Percentiles rank a stretch among this genome's conserved stretches.
Conservation (phyloP, 2,329 filamentous ascomycete species). For the Fusarium setosum region DNA sequence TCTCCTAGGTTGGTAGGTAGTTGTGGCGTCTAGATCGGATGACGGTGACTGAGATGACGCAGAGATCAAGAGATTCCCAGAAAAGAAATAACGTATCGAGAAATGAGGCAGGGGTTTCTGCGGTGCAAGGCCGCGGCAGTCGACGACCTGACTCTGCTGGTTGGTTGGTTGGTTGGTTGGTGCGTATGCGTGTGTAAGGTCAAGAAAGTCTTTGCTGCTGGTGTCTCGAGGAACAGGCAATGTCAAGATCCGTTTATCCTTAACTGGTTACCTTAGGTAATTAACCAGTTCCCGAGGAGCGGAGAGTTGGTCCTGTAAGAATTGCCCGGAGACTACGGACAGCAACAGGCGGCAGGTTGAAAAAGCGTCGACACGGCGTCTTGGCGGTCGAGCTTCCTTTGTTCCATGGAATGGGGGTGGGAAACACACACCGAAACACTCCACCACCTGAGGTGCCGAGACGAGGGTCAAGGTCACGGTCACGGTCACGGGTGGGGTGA, state of each 20-base stretch:
- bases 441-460: slow-evolving; percentile 31
- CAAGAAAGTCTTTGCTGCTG: background rate
- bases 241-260: slow-evolving; percentile 5
- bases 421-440: slow-evolving; percentile 5
- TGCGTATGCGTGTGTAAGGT: background rate
- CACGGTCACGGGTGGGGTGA: too few relatives aligned
- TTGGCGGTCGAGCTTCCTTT: slow-evolving; percentile 32
- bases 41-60: slow-evolving; percentile 26
- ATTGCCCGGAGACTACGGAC: background rate
- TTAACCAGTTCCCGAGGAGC: slow-evolving; percentile 2
- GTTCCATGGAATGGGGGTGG: slow-evolving; percentile 30
- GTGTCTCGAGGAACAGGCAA: slow-evolving; percentile 10
- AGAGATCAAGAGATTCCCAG: slow-evolving; percentile 10
- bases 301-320: background rate
- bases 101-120: slow-evolving; percentile 2
- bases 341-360: background rate
- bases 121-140: slow-evolving; percentile 5
- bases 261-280: too few relatives aligned
- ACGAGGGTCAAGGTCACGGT: too few relatives aligned
- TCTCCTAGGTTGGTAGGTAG: background rate
- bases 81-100: slow-evolving; percentile 2
- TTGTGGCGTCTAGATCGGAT: slow-evolving; percentile 21
- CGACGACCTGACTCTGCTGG: background rate
- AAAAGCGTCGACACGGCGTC: slow-evolving; percentile 6
- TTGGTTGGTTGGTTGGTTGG: slow-evolving; percentile 3